Evolutionary conservation across 768 basidiomycete species (phyloP), one percentile per base, ranked within the genome.

Genomic region (Pleurotus tuber-regium): DNA sequence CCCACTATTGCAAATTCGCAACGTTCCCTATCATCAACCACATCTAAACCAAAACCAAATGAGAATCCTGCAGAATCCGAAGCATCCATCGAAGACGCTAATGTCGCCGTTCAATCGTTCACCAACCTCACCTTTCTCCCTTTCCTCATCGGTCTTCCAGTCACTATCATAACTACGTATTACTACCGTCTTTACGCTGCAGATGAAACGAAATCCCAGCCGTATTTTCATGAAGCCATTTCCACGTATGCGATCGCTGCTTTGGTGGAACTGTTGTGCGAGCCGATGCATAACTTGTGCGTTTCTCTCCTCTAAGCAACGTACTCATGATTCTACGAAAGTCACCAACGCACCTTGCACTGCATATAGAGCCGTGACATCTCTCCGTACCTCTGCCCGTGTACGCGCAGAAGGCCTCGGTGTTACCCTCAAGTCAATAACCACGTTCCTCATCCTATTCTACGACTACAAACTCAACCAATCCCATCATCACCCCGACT

Each of bases 331-430:
- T 36, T 42, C 44, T 14, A 39, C 40, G 19, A 21, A 21, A 26
- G 47, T 52, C 62, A 38, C 46, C 59, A 58, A 26, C 47, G n/a
- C n/a, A 19, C 19, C 12, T 38, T 36, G 35, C 11, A 36, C 61
- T 19, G 57, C 26, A 26, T 33, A 36, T 46, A 89, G 80, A 61
- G 86, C 84, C 4, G 86, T 89, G 74, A 69, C 76, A 42, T 78
- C 87, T 54, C 73, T 87, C 18, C 75, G 78, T 48, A 86, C 92
- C 25, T 70, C 76, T 21, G 69, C 88, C 7, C 79, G 97, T 26
- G 87, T 98, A 0, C 78, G 80, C 36, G 91, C 93, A 2, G 96
- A 99, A 70, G 97, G 92, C 2, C 67, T 79, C 2, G 94, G 87
- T 16, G 86, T 97, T 6, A 80, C 86, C 8, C 57, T 68, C 39